A percentile compares a stretch with the other conserved stretches of the same genome.
Conservation (phyloP, 805 yeast species). For the Suhomyces tanzawaensis region DNA sequence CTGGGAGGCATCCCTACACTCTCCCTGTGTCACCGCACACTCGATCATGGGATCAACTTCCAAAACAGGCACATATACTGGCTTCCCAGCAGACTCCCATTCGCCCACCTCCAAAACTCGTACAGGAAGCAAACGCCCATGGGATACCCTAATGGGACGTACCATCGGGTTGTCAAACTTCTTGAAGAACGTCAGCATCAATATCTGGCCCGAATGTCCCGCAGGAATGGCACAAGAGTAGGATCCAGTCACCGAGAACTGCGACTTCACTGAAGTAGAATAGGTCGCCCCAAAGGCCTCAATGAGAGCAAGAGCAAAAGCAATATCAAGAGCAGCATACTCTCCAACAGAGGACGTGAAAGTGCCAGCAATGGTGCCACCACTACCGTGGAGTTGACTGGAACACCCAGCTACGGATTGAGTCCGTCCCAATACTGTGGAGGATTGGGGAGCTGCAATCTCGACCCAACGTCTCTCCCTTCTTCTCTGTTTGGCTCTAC, state of each 20-base stretch:
- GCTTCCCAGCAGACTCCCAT: not conserved
- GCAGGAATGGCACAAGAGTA: conserved; percentile 17
- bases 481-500: not conserved
- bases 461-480: conserved; percentile 17
- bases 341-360: conserved; percentile 14
- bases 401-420: conserved; percentile 21
- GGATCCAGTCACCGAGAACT: conserved; percentile 10
- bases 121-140: no score
- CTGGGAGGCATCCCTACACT: no score
- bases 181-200: conserved; percentile 16
- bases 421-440: conserved; percentile 8
- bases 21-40: no score
- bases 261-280: conserved; percentile 4
- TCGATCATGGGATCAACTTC: not conserved
- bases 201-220: conserved; percentile 21
- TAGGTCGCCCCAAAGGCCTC: conserved; percentile 4
- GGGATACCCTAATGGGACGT: conserved; percentile 14
- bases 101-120: no score
- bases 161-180: conserved; percentile 11
- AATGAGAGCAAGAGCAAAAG: not conserved
- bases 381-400: conserved; percentile 17
- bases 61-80: not conserved
- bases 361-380: conserved; percentile 17
- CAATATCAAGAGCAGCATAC: conserved; percentile 12
- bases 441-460: conserved; percentile 4